Base-by-base conservation (phyloP, 1,284 basidiomycete genomes). In the Sanguinoderma infundibulare region DNA sequence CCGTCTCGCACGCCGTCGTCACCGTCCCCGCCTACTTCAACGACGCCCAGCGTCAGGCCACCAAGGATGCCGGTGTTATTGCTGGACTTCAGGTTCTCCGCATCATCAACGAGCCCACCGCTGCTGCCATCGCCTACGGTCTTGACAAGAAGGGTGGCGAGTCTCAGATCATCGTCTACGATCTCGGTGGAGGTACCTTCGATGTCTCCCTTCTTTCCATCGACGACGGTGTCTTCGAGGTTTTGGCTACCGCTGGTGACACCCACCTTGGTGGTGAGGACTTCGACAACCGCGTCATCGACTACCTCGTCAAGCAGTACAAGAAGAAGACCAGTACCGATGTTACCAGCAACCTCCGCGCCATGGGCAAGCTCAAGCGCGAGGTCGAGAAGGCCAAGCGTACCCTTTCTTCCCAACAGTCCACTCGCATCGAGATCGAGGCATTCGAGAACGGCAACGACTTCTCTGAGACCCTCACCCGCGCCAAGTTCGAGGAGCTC, bases 11-110 rank as follows among this genome's bases (percentile, higher is more conserved):
- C 79, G 95, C 97, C 64, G 96, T 98, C 62, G 95, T 99, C 75
- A 98, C 97, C 44, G 96, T 98, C 72, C 97, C 97, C 60, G 97
- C 97, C 57, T 98, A 96, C 85, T 97, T 98, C 89, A 98, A 98
- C 80, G 96, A 99, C 81, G 95, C 96, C 75, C 97, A 99, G 81
- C 95, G 96, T 78, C 95, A 97, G 77, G 97, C 96, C 12, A 99
- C 97, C 79, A 98, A 98, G 84, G 97, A 99, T 74, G 96, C 97
- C 67, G 97, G 97, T 72, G 94, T 91, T 40, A 98, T 98, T 71
- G 95, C 97, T 55, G 96, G 97, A 78, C 91, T 99, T 57, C 88
- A 91, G 68, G 94, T 98, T 63, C 91, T 98, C 72, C 95, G 96
- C 81, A 98, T 98, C 78, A 96, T 99, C 81, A 98, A 98, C 81